Conservation (phyloP, 768 basidiomycete genomes). For the Solioccasus polychromus region DNA sequence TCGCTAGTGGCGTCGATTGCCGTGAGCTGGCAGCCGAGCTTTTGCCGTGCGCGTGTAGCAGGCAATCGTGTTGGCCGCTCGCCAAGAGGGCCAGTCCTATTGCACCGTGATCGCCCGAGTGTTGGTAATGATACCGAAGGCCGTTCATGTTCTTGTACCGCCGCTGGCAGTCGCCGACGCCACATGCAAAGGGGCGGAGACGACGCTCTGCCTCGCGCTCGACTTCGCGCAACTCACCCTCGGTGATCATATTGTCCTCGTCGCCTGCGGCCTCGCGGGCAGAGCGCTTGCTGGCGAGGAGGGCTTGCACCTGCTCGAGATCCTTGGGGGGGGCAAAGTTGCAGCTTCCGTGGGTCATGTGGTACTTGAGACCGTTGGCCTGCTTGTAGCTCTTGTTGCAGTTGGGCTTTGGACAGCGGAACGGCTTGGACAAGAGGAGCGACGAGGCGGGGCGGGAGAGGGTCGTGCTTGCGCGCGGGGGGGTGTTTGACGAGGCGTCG, state of each 20-base stretch:
- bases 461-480: slow-evolving; percentile 42
- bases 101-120: slow-evolving; percentile 92
- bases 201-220: slow-evolving; percentile 84
- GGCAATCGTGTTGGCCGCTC: slow-evolving; percentile 62
- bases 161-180: slow-evolving; percentile 81
- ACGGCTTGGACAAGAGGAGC: slow-evolving; percentile 77
- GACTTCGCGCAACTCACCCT: slow-evolving; percentile 65
- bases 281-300: slow-evolving; percentile 51
- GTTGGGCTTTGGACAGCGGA: slow-evolving; percentile 90
- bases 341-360: slow-evolving; percentile 90
- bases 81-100: slow-evolving; percentile 83
- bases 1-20: slow-evolving; percentile 31
- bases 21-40: slow-evolving; percentile 31
- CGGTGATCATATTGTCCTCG: slow-evolving; percentile 44
- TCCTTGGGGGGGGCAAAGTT: slow-evolving; percentile 91
- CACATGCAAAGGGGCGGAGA: slow-evolving; percentile 83
- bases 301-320: slow-evolving; percentile 69
- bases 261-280: slow-evolving; percentile 41
- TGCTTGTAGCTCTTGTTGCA: slow-evolving; percentile 98
- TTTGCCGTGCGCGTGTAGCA: slow-evolving; percentile 36
- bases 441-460: slow-evolving; percentile 53
- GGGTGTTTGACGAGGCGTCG: slow-evolving; percentile 23
- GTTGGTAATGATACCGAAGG: slow-evolving; percentile 92
- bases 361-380: slow-evolving; percentile 92
- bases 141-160: slow-evolving; percentile 99